Base-by-base conservation (phyloP, 768 basidiomycete species). In the Plicaturopsis crispa region DNA sequence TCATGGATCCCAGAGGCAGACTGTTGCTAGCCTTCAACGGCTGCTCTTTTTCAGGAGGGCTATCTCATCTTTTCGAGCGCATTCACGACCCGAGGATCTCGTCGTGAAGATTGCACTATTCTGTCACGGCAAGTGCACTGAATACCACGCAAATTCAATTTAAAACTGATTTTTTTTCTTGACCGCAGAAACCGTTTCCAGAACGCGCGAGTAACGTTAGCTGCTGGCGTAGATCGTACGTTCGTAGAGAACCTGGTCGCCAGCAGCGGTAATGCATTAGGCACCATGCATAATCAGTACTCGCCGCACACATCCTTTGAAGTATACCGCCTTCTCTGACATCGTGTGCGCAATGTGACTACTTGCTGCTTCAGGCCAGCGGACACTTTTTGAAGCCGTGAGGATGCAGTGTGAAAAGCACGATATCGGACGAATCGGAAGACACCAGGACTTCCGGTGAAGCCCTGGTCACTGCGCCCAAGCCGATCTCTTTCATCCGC, bases 281-380 rank as follows among this genome's bases (percentile, higher is more conserved):
- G 84, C 24, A 86, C 86, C 2, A 57, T 92, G 34, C 74, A 72
- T 40, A 82, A 90, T 56, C 84, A 87, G 49, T 78, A 76, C 51
- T 85, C 84, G 20, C 83, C 85, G 11, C 72, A 75, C 35, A 49
- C 78, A 41, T 54, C 56, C 31, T 60, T 69, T n/a, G 61, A 69
- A 56, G 77, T 70, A 53, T 35, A 58, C 45, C 40, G 33, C 43
- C 36, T 43, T 36, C 46, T 44, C 51, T 41, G 36, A 31, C 10
- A 41, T 49, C 23, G 24, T 23, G 40, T 37, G 38, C 39, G 48
- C 31, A 39, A 26, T 44, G 38, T 47, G 41, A 45, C 49, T 38
- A 36, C 37, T 43, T 46, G 22, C n/a, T n/a, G n/a, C n/a, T n/a
- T n/a, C 40, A 72, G 71, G 51, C 69, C 40, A 56, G 64, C 24